A percentile compares a stretch with the other conserved stretches of the same genome.
phyloP scores from a whole-genome alignment of 1,284 basidiomycete species.

The Phaffia rhodozyma region DNA sequence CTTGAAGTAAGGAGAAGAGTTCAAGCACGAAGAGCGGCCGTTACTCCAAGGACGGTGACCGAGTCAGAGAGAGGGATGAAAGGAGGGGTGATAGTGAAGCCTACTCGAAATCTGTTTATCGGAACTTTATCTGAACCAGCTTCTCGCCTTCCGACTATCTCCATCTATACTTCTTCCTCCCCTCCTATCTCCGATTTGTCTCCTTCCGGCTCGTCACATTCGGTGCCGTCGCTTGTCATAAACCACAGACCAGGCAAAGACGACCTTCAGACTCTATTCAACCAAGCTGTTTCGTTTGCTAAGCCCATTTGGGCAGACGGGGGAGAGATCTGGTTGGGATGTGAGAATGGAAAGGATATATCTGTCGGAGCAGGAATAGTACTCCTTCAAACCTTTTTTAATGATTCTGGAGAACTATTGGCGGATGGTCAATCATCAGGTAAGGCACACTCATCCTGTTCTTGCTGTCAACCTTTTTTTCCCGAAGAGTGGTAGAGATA shows the following conservation, averaged over 20 bases:
- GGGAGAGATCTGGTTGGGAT: conserved; percentile 43
- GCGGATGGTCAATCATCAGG: conserved; percentile 2
- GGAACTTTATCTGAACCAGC: neutral
- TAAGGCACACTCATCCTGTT: conserved; percentile 7
- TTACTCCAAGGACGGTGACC: neutral
- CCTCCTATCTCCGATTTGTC: neutral
- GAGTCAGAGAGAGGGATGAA: neutral
- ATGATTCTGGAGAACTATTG: conserved; percentile 40
- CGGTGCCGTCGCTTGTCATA: neutral
- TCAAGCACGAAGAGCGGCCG: neutral
- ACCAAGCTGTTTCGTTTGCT: neutral
- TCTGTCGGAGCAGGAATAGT: conserved; percentile 52
- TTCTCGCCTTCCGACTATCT: neutral
- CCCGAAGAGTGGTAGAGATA: conserved; percentile 18
- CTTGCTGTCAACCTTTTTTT: conserved; percentile 21
- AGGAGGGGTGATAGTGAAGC: neutral
- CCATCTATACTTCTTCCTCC: neutral
- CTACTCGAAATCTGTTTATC: neutral
- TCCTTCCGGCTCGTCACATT: neutral
- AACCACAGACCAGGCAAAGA: conserved; percentile 8
- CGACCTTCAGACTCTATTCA: conserved; percentile 1
- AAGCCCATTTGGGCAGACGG: conserved; percentile 31
- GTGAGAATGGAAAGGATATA: conserved; percentile 47
- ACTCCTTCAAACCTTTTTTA: conserved; percentile 49
- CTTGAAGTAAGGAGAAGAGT: conserved; percentile 26